These are phyloP conservation scores for Trichoderma gracile DNA, from an alignment of 2,329 filamentous ascomycete genomes.

Conservation along the genomic window DNA sequence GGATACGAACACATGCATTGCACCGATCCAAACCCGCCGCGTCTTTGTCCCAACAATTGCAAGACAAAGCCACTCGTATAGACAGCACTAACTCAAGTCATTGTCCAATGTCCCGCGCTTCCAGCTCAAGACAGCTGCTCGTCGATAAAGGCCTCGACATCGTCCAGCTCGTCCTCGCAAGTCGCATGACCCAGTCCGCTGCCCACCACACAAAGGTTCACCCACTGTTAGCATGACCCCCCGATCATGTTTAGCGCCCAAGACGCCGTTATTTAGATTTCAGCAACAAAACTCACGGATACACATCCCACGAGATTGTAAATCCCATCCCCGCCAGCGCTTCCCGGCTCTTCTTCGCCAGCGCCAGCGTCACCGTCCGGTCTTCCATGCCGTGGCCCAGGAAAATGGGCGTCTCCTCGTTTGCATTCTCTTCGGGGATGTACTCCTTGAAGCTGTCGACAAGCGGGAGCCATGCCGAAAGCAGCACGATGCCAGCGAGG, in stretches of 20 bases:
- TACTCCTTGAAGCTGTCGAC: conserved; percentile 46
- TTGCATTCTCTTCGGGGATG: conserved; percentile 38
- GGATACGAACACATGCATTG: not conserved
- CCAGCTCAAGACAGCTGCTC: conserved; percentile 12
- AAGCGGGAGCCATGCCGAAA: conserved; percentile 83
- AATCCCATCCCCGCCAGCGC: conserved; percentile 66
- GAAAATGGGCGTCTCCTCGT: conserved; percentile 74
- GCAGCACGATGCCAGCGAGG: conserved; percentile 79
- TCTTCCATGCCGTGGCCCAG: conserved; percentile 81
- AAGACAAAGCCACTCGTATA: not conserved
- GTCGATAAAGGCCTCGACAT: conserved; percentile 61
- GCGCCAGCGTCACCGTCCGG: conserved; percentile 65
- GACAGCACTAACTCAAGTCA: not conserved
- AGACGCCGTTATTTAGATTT: not conserved
- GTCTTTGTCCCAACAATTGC: not conserved
- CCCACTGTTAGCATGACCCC: not conserved
- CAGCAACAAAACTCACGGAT: conserved; percentile 58
- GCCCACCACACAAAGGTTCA: not conserved
- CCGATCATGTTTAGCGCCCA: not conserved
- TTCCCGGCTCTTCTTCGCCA: conserved; percentile 66
- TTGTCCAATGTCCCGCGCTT: not conserved
- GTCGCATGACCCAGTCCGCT: conserved; percentile 75
- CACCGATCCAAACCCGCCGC: not conserved
- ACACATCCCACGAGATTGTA: conserved; percentile 73
- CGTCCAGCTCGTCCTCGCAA: conserved; percentile 75